phyloP scores from a whole-genome alignment of 202 grass and related monocot species.

The Eragrostis tef region DNA sequence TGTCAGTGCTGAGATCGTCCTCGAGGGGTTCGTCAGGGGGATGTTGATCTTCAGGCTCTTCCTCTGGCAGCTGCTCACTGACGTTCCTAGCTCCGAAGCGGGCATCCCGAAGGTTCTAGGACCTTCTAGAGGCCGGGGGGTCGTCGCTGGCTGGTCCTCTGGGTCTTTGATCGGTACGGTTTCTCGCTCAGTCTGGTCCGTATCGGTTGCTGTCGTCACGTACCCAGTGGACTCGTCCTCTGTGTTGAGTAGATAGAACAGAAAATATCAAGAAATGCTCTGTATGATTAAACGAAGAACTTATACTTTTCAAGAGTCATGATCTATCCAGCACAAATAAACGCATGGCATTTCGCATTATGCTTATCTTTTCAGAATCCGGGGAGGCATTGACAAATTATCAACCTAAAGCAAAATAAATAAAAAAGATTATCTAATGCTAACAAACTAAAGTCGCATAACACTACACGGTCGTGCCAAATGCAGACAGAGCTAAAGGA shows the following conservation, averaged over 20 bases:
- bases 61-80: slow-evolving; percentile 54
- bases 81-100: slow-evolving; percentile 45
- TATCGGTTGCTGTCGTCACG: slow-evolving; percentile 19
- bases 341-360: neutral
- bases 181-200: slow-evolving; percentile 43
- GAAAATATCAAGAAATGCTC: neutral
- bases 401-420: neutral
- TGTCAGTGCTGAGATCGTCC: slow-evolving; percentile 63
- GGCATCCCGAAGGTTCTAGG: slow-evolving; percentile 23
- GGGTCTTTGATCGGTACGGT: slow-evolving; percentile 1
- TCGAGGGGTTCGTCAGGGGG: slow-evolving; percentile 71
- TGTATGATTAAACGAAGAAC: neutral
- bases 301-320: neutral
- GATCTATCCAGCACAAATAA: slow-evolving; percentile 15
- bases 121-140: slow-evolving; percentile 41
- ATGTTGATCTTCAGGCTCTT: slow-evolving; percentile 78
- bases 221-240: slow-evolving; percentile 61
- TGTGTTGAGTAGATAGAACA: slow-evolving; percentile 27
- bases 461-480: neutral
- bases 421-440: neutral
- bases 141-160: slow-evolving; percentile 39
- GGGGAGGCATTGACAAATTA: neutral
- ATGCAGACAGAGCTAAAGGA: slow-evolving; percentile 37
- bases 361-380: slow-evolving; percentile 8
- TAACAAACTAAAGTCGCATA: neutral